Percentiles rank a stretch among this genome's conserved stretches.
These are phyloP conservation scores for Digitaria exilis DNA, from an alignment of 202 grass and related monocot species.

Conservation along the genomic window DNA sequence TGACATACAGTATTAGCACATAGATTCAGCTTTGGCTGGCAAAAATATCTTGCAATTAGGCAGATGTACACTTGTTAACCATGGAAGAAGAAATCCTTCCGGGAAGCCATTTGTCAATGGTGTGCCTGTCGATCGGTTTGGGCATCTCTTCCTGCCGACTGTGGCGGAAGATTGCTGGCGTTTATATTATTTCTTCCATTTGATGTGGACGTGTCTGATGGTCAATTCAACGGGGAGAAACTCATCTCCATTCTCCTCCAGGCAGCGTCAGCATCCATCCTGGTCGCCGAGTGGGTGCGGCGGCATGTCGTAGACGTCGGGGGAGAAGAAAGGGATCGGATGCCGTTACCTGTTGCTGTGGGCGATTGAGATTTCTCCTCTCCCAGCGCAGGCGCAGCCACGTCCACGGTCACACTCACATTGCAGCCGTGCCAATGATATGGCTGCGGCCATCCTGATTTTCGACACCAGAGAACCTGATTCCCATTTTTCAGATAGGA, in stretches of 20 bases:
- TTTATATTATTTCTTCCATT: background rate
- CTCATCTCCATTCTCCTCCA: background rate
- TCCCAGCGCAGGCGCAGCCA: background rate
- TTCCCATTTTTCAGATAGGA: background rate
- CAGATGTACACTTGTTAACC: background rate
- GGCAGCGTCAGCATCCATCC: background rate
- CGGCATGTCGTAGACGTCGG: background rate
- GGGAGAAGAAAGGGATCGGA: background rate
- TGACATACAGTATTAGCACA: background rate
- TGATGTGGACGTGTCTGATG: conserved; percentile 28
- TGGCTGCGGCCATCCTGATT: background rate
- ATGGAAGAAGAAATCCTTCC: background rate
- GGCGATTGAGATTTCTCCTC: background rate
- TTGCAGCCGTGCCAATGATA: background rate
- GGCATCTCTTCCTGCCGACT: background rate
- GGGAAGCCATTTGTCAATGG: background rate
- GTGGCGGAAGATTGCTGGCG: background rate
- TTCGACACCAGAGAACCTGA: background rate
- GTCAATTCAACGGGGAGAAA: conserved; percentile 14
- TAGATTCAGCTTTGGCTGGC: conserved; percentile 18
- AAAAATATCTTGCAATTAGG: background rate
- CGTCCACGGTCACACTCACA: background rate
- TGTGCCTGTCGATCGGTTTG: background rate
- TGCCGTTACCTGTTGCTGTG: background rate
- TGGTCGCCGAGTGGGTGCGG: background rate